Evolutionary conservation across 306 rosid genomes (phyloP).

Genomic region (Chamaecrista fasciculata): DNA sequence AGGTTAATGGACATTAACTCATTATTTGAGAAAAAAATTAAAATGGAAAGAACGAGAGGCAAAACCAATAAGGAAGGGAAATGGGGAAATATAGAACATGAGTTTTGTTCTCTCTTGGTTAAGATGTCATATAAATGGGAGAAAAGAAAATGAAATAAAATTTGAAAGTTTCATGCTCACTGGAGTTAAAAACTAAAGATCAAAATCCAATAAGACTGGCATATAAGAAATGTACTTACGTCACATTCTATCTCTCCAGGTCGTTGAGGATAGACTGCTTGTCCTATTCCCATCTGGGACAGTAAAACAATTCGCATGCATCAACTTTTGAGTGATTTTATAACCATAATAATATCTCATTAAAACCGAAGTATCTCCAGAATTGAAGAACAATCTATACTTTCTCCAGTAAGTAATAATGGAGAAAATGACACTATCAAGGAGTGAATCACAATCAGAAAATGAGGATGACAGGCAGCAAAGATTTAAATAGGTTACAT

Average conservation of each 20-base stretch:
- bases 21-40: not conserved
- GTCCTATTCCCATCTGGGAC: slow-evolving; percentile 61
- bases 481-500: too few relatives aligned
- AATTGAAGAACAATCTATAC: slow-evolving; percentile 1
- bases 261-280: slow-evolving; percentile 77
- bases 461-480: not conserved
- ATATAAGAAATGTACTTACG: slow-evolving; percentile 43
- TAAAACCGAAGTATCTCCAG: slow-evolving; percentile 5
- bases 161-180: not conserved
- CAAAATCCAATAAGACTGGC: slow-evolving; percentile 13
- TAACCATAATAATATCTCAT: slow-evolving; percentile 24
- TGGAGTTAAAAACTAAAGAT: not conserved
- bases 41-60: not conserved
- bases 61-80: not conserved
- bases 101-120: not conserved
- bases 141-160: not conserved
- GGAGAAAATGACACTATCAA: slow-evolving; percentile 14
- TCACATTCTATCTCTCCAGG: slow-evolving; percentile 90
- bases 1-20: slow-evolving; percentile 1
- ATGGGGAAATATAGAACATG: not conserved
- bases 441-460: slow-evolving; percentile 3
- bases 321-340: slow-evolving; percentile 26
- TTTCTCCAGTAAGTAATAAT: not conserved
- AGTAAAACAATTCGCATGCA: slow-evolving; percentile 33
- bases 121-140: not conserved